Base-by-base conservation (phyloP, 345 rosid genomes). In the Schrenkiella parvula region DNA sequence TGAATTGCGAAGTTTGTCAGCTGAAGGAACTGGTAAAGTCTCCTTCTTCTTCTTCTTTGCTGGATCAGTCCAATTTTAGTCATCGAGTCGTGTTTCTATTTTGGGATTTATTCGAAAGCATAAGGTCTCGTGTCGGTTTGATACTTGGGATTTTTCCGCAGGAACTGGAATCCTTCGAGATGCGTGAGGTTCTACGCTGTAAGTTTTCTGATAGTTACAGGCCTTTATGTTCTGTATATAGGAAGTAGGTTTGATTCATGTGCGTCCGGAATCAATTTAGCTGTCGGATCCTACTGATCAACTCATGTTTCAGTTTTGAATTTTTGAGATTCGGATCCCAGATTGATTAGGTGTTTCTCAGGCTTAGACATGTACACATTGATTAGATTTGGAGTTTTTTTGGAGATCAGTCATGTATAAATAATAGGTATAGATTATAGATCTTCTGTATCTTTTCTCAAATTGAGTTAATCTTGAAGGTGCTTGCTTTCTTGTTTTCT, bases 1-100 rank as follows among this genome's bases (percentile, higher is more conserved):
- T 93, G 97, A 93, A 88, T 82, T 86, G 95, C 80, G 97, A 93
- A 83, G 93, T 88, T 72, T 93, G 96, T 74, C 90, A 86, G 18
- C 96, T 93, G 46, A 93, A 88, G 74, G 98, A 93, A 82, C 86
- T 91, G 88, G 98, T 93, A 81, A 71, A 0, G 10, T 31, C 6
- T 48, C 3, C 7, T 4, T 23, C 51, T 35, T 17, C 51, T 35
- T 17, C 21, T 26, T 64, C 39, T 52, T 57, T 44, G 52, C 21
- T 63, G 10, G 12, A 48, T 46, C 48, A 37, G 80, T 48, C 55
- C 18, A 56, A 25, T 29, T 23, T 17, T 48, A 75, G 64, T 68
- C 51, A 59, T 72, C 29, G 32, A 44, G 39, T 50, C 41, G 32
- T 47, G 32, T 31, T 52, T 37, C 56, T 51, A 7, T 47, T 17